A percentile compares a stretch with the other conserved stretches of the same genome.
These are phyloP conservation scores for Closterium sp. DNA, from an alignment of 139 green algal genomes.

Conservation along the genomic window DNA sequence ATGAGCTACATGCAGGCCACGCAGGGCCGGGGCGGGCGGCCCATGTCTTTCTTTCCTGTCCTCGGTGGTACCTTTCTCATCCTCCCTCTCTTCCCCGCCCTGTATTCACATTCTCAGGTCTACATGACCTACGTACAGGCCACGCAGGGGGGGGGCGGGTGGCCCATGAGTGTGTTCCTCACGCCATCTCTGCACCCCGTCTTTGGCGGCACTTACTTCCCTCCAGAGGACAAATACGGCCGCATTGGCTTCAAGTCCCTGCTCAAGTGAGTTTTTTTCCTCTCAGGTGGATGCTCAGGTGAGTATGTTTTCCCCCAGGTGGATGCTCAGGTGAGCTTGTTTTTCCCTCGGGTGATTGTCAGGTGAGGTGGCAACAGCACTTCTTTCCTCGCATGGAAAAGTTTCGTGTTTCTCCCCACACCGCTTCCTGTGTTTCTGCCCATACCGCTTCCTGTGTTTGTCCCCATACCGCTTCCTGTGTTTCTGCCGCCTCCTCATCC, in stretches of 20 bases:
- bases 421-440: not conserved
- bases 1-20: too few species aligned
- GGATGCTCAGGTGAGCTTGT: too few species aligned
- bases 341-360: too few species aligned
- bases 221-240: conserved; percentile 58
- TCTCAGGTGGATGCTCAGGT: too few species aligned
- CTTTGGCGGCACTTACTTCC: conserved; percentile 74
- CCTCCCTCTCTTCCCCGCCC: not conserved
- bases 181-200: conserved; percentile 78
- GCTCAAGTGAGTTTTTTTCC: not conserved
- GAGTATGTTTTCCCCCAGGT: too few species aligned
- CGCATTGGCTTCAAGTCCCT: conserved; percentile 69
- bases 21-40: conserved; percentile 76
- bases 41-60: too few species aligned
- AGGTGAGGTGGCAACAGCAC: too few species aligned
- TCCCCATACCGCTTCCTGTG: not conserved
- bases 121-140: conserved; percentile 79
- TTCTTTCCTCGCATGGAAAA: too few species aligned
- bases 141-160: conserved; percentile 58
- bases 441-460: not conserved
- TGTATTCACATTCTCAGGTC: not conserved
- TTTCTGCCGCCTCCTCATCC: not conserved
- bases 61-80: too few species aligned
- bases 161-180: conserved; percentile 68
- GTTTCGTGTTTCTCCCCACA: not conserved